These are phyloP conservation scores for Volvariella surrecta DNA, from an alignment of 1,284 basidiomycete species.

Conservation along the genomic window DNA sequence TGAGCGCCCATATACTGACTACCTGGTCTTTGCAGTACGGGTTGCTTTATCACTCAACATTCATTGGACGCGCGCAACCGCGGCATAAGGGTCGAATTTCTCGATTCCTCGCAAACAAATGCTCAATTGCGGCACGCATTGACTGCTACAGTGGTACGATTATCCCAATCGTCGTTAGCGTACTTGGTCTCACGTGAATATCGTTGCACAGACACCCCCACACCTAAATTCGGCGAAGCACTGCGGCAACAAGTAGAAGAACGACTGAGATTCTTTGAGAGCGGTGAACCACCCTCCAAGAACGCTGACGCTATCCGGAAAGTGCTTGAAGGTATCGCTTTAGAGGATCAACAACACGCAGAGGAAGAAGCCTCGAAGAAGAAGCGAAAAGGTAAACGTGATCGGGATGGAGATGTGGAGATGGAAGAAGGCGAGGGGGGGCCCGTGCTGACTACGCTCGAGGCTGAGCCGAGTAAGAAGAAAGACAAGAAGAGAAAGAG, in stretches of 20 bases:
- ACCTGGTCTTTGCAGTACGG: constrained; percentile 61
- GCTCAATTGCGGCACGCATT: constrained; percentile 95
- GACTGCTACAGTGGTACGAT: too few relatives aligned
- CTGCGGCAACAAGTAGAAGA: constrained; percentile 94
- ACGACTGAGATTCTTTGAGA: constrained; percentile 92
- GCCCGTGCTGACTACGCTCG: constrained; percentile 45
- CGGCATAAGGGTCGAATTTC: constrained; percentile 99
- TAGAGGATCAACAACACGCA: constrained; percentile 68
- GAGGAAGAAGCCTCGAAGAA: constrained; percentile 37
- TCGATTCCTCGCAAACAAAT: constrained; percentile 98
- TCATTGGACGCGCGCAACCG: constrained; percentile 91
- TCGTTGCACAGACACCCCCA: constrained; percentile 83
- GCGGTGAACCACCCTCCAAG: constrained; percentile 75
- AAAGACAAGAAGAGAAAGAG: constrained; percentile 56
- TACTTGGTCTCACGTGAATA: too few relatives aligned
- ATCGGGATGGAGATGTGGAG: constrained; percentile 17
- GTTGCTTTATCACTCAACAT: constrained; percentile 88
- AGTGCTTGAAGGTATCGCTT: constrained; percentile 73
- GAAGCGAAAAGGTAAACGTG: background rate
- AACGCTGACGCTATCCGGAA: constrained; percentile 87
- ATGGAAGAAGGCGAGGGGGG: constrained; percentile 44
- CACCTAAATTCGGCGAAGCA: constrained; percentile 92
- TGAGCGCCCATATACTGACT: background rate
- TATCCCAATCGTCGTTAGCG: too few relatives aligned
- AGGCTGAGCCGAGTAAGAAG: constrained; percentile 42